Evolutionary conservation across 2,329 filamentous ascomycete genomes (phyloP).

Genomic region (Pseudogymnoascus sp.): DNA sequence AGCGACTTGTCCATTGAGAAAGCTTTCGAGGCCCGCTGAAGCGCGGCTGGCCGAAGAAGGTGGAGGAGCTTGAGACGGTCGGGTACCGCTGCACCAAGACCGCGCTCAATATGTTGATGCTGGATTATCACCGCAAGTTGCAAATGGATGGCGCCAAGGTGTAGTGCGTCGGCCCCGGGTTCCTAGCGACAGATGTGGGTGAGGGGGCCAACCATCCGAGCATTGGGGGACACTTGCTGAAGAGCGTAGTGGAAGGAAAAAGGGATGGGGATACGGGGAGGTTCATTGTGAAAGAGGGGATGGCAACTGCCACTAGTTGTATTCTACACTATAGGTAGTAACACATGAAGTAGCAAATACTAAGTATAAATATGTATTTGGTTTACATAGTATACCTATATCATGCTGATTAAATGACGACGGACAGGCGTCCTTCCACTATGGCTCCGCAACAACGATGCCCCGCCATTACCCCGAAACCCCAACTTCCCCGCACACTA

Average conservation of each 20-base stretch:
- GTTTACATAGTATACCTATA: background rate
- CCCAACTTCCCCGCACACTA: too few relatives aligned
- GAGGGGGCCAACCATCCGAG: conserved; percentile 29
- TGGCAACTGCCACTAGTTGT: background rate
- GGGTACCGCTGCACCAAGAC: conserved; percentile 37
- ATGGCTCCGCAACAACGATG: too few relatives aligned
- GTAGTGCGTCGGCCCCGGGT: conserved; percentile 39
- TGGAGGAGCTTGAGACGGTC: conserved; percentile 19
- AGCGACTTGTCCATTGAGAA: conserved; percentile 20
- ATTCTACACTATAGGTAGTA: background rate
- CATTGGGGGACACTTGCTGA: conserved; percentile 32
- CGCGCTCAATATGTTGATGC: conserved; percentile 42
- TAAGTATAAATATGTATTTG: background rate
- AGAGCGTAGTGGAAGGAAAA: conserved; percentile 33
- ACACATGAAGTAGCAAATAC: background rate
- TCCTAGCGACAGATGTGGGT: conserved; percentile 39
- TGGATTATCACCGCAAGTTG: conserved; percentile 36
- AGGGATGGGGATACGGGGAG: conserved; percentile 35
- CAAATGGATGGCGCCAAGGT: conserved; percentile 43
- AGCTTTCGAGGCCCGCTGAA: conserved; percentile 20
- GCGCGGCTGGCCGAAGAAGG: conserved; percentile 36
- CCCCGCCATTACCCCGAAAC: too few relatives aligned
- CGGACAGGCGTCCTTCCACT: background rate
- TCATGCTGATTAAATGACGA: background rate
- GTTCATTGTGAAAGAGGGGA: conserved; percentile 22